Evolutionary conservation across 2,329 filamentous ascomycete genomes (phyloP).

Genomic region (Colletotrichum sp.): DNA sequence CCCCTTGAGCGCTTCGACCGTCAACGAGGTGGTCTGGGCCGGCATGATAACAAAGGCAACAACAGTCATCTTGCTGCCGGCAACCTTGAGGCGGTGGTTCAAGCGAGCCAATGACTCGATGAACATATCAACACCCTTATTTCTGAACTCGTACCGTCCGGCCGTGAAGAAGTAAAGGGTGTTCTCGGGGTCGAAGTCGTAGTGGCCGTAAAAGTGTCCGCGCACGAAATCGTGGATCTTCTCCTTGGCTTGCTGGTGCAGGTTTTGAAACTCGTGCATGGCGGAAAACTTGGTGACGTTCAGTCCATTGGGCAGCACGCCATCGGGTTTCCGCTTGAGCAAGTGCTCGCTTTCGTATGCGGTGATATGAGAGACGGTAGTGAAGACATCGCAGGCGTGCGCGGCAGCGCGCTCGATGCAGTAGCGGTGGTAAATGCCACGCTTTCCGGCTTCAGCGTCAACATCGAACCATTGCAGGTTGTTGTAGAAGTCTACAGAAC

Average conservation of each 20-base stretch:
- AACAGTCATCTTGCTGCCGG: slow-evolving; percentile 89
- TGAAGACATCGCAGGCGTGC: slow-evolving; percentile 95
- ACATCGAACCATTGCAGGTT: slow-evolving; percentile 97
- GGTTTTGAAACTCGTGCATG: slow-evolving; percentile 98
- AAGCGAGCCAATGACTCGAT: slow-evolving; percentile 94
- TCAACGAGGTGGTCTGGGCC: slow-evolving; percentile 91
- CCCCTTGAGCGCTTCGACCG: slow-evolving; percentile 93
- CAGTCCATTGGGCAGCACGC: slow-evolving; percentile 92
- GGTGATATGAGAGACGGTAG: slow-evolving; percentile 97
- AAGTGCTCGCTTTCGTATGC: slow-evolving; percentile 98
- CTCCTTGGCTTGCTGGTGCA: slow-evolving; percentile 95
- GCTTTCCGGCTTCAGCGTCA: slow-evolving; percentile 94
- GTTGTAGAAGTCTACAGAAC: slow-evolving; percentile 99
- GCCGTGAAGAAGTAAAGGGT: slow-evolving; percentile 98
- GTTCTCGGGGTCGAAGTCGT: slow-evolving; percentile 95
- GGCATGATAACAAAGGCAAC: slow-evolving; percentile 99
- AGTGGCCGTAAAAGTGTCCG: slow-evolving; percentile 97
- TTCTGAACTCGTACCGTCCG: slow-evolving; percentile 95
- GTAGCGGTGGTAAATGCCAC: slow-evolving; percentile 97
- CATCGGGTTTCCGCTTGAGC: slow-evolving; percentile 96
- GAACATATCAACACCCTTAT: slow-evolving; percentile 99
- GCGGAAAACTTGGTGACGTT: slow-evolving; percentile 99
- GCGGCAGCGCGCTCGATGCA: slow-evolving; percentile 95
- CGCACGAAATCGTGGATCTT: slow-evolving; percentile 99
- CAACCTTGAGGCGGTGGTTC: slow-evolving; percentile 87